Conservation (phyloP, 1,139 yeast species). For the Lodderomyces margitis region DNA sequence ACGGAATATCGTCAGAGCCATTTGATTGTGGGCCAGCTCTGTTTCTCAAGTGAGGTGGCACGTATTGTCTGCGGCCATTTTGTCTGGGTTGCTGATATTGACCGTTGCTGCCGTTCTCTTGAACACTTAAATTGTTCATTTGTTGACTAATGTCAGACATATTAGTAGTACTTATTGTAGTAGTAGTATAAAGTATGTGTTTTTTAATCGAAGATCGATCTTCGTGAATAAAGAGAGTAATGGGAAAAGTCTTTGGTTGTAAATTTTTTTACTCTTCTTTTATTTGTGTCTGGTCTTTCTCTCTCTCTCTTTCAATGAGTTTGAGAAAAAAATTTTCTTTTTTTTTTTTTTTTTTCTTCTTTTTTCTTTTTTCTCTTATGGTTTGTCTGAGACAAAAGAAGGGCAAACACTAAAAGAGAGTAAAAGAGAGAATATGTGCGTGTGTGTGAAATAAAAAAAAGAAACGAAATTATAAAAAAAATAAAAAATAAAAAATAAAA, state of each 20-base stretch:
- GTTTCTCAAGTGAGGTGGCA: conserved; percentile 68
- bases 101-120: conserved; percentile 19
- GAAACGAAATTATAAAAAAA: too few species aligned
- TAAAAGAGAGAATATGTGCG: too few species aligned
- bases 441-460: too few species aligned
- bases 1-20: conserved; percentile 10
- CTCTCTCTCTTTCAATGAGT: not conserved
- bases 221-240: conserved; percentile 2
- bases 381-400: too few species aligned
- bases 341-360: too few species aligned
- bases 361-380: too few species aligned
- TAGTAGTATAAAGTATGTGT: not conserved
- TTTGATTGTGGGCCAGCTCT: conserved; percentile 15
- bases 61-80: conserved; percentile 40
- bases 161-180: conserved; percentile 7
- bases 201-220: conserved; percentile 1
- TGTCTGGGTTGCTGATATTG: conserved; percentile 10
- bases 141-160: conserved; percentile 46
- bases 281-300: too few species aligned
- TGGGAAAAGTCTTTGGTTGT: not conserved
- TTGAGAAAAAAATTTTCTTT: too few species aligned
- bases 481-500: too few species aligned
- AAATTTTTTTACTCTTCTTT: conserved; percentile 1
- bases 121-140: conserved; percentile 44
- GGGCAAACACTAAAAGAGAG: too few species aligned